A percentile compares a stretch with the other conserved stretches of the same genome.
Evolutionary conservation across 2,329 filamentous ascomycete species (phyloP).

Genomic region (Ceratocystis smalleyi): DNA sequence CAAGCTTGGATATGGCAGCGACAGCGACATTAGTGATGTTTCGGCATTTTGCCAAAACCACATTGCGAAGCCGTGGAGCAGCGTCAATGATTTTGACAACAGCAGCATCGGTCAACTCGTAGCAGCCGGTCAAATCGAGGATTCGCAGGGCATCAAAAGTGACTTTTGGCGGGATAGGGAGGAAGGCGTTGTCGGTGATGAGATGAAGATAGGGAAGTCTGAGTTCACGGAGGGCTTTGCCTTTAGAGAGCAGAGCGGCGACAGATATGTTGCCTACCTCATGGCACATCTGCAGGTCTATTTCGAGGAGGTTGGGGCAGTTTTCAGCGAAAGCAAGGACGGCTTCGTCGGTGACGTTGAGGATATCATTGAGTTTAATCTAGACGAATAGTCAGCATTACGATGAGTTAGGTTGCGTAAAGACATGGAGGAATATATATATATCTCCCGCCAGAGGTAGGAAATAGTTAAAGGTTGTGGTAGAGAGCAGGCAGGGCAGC

Average conservation of each 20-base stretch:
- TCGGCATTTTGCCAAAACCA: constrained; percentile 87
- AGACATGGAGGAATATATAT: neutral
- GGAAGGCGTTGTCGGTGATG: constrained; percentile 77
- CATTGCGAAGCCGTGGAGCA: constrained; percentile 75
- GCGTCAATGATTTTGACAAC: constrained; percentile 76
- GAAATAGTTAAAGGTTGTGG: no score
- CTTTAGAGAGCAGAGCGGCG: constrained; percentile 61
- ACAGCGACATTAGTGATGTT: constrained; percentile 85
- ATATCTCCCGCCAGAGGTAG: no score
- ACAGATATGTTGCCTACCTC: constrained; percentile 71
- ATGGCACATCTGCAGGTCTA: constrained; percentile 78
- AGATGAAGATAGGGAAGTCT: constrained; percentile 72
- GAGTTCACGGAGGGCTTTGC: constrained; percentile 75
- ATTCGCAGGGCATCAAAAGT: constrained; percentile 81
- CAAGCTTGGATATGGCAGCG: constrained; percentile 69
- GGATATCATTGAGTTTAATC: constrained; percentile 88
- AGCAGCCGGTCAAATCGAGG: constrained; percentile 80
- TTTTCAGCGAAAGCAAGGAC: constrained; percentile 74
- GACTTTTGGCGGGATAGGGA: constrained; percentile 52
- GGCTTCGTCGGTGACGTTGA: constrained; percentile 66
- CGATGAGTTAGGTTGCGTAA: neutral
- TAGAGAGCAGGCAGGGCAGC: neutral
- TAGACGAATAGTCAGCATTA: constrained; percentile 49
- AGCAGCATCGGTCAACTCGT: constrained; percentile 67
- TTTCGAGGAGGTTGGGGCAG: constrained; percentile 87